Evolutionary conservation across 257 asterid species (phyloP).

Genomic region (Solanum dulcamara): DNA sequence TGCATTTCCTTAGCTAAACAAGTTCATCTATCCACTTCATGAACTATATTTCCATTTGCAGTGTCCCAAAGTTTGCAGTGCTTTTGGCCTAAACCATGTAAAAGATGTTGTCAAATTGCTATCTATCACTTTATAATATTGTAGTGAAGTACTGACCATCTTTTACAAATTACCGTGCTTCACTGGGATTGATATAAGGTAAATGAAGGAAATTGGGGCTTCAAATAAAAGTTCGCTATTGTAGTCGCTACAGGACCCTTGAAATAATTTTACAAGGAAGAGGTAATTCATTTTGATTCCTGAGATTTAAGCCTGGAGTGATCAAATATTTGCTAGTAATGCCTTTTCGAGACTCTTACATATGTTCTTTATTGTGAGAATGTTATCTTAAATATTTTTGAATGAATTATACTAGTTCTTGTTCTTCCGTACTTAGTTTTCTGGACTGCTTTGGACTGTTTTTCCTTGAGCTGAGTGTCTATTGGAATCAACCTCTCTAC

Average conservation of each 20-base stretch:
- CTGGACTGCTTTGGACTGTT: neutral
- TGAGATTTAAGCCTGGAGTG: neutral
- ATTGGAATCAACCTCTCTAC: neutral
- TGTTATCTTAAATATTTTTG: neutral
- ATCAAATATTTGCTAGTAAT: neutral
- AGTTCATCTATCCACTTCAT: neutral
- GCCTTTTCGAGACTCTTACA: neutral
- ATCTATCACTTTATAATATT: neutral
- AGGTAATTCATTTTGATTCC: neutral
- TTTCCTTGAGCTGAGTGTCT: neutral
- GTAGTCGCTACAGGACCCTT: neutral
- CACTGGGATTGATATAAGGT: neutral
- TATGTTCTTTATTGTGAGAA: neutral
- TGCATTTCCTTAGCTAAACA: neutral
- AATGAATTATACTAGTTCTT: neutral
- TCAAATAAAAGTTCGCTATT: neutral
- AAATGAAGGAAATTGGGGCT: neutral
- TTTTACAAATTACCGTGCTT: neutral
- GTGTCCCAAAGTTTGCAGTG: neutral
- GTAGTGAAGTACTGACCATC: neutral
- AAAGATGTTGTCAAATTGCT: neutral
- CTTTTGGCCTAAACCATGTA: neutral
- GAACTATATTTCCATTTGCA: neutral
- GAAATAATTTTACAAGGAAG: neutral
- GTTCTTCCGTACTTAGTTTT: neutral